These are phyloP conservation scores for Colletotrichum sp. DNA, from an alignment of 2,329 filamentous ascomycete genomes.

Conservation along the genomic window DNA sequence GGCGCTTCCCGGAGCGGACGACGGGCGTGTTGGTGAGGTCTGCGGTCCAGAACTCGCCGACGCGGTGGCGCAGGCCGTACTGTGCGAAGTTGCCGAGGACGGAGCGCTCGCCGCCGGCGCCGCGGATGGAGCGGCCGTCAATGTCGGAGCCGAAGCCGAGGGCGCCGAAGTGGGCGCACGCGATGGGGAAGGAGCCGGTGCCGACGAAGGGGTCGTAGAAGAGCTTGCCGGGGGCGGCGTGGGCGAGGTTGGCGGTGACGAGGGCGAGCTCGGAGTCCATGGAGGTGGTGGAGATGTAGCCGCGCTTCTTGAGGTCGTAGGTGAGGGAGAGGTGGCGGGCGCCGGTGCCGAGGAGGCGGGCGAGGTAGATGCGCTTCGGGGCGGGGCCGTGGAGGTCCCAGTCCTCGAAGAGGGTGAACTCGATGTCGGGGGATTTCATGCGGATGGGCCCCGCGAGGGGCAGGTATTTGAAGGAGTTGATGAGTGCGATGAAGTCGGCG, in stretches of 20 bases:
- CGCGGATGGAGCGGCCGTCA: slow-evolving; percentile 86
- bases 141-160: slow-evolving; percentile 88
- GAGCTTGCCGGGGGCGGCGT: slow-evolving; percentile 81
- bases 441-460: slow-evolving; percentile 78
- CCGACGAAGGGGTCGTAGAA: slow-evolving; percentile 97
- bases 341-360: slow-evolving; percentile 71
- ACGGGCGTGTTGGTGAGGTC: slow-evolving; percentile 91
- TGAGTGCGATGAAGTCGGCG: slow-evolving; percentile 71
- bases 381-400: slow-evolving; percentile 66
- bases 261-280: slow-evolving; percentile 97
- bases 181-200: slow-evolving; percentile 90
- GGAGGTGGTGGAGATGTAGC: slow-evolving; percentile 93
- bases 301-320: slow-evolving; percentile 90
- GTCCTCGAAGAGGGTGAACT: slow-evolving; percentile 84
- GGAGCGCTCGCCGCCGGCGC: slow-evolving; percentile 61
- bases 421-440: slow-evolving; percentile 75
- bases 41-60: slow-evolving; percentile 82
- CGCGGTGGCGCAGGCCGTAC: slow-evolving; percentile 70
- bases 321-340: slow-evolving; percentile 71
- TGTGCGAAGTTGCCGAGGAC: slow-evolving; percentile 79
- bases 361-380: slow-evolving; percentile 64
- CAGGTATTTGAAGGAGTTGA: slow-evolving; percentile 83
- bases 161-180: slow-evolving; percentile 89
- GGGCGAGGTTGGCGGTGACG: slow-evolving; percentile 88
- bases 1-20: slow-evolving; percentile 39